phyloP scores from a whole-genome alignment of 305 asterid species.

The Caryopteris hybrid region DNA sequence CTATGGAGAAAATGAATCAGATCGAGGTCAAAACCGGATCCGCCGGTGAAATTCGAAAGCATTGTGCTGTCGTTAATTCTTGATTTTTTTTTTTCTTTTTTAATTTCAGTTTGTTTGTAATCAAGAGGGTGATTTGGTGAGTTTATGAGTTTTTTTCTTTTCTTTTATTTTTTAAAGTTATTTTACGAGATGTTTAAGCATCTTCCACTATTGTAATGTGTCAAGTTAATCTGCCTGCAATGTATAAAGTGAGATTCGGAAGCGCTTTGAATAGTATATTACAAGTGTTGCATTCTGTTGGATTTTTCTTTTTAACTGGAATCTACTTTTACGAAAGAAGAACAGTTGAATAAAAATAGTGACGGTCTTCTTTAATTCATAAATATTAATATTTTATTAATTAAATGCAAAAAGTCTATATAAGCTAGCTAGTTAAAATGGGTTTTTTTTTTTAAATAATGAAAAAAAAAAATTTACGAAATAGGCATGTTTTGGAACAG shows the following conservation, averaged over 20 bases:
- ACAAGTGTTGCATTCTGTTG: too few relatives aligned
- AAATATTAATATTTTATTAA: too few relatives aligned
- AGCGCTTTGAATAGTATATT: not conserved
- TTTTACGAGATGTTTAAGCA: not conserved
- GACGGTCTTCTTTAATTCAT: not conserved
- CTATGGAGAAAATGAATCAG: slow-evolving; percentile 82
- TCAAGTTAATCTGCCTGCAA: too few relatives aligned
- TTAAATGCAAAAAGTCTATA: too few relatives aligned
- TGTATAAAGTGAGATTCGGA: slow-evolving; percentile 4
- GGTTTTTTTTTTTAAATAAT: too few relatives aligned
- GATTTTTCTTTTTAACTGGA: not conserved
- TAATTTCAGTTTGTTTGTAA: not conserved
- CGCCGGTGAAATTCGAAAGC: slow-evolving; percentile 56
- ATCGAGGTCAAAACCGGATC: slow-evolving; percentile 55
- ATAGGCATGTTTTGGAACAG: too few relatives aligned
- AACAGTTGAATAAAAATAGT: not conserved
- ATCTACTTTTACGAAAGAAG: not conserved
- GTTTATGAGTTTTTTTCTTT: not conserved
- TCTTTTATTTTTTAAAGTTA: not conserved
- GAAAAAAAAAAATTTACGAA: too few relatives aligned
- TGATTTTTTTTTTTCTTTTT: not conserved
- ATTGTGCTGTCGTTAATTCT: slow-evolving; percentile 60
- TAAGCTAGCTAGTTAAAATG: too few relatives aligned
- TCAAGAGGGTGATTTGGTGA: not conserved
- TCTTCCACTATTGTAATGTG: too few relatives aligned